Evolutionary conservation across 257 asterid genomes (phyloP), one percentile per base, ranked within the genome.

Genomic region (Scutellaria minor): DNA sequence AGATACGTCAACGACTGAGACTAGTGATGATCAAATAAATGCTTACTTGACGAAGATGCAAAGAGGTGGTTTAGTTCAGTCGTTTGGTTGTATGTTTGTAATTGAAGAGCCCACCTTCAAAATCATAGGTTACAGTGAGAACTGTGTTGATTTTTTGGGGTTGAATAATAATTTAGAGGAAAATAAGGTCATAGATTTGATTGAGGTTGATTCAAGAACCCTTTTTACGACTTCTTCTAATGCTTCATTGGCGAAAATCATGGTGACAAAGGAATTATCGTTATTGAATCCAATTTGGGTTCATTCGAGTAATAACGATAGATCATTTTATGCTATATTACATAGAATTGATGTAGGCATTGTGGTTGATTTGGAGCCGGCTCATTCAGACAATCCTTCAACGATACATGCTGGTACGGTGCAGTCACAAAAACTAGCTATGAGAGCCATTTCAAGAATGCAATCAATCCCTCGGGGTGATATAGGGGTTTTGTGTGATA

Each of bases 311-410:
- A 54, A 65, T 60, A 78, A 71, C 41, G 70, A 72, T 31, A 83
- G 61, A 56, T 79, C 90, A 0, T 89, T 87, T 77, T 87, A 89
- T 56, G 37, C 5, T 0, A 31, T 31, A 31, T 31, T 31, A 4
- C 37, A 31, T 31, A 83, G 87, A 56, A 87, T 85, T 77, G 89
- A 85, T 73, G 85, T 82, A 64, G 91, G 90, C 12, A 80, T 75
- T 56, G 78, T 89, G 56, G 81, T 87, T 80, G 93, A 87, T 85
- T 81, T 89, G 63, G 96, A 89, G 83, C 93, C 93, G 55, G 82
- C 85, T 60, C 81, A 60, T 13, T 73, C 78, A 42, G 70, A 75
- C 73, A 88, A 85, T 53, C 85, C 84, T 31, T 79, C 83, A 18
- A 15, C 71, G 75, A 44, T 80, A 57, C 85, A 83, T 57, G 87